Conservation (phyloP, 2,329 filamentous ascomycete species). For the Paramyrothecium roridum region DNA sequence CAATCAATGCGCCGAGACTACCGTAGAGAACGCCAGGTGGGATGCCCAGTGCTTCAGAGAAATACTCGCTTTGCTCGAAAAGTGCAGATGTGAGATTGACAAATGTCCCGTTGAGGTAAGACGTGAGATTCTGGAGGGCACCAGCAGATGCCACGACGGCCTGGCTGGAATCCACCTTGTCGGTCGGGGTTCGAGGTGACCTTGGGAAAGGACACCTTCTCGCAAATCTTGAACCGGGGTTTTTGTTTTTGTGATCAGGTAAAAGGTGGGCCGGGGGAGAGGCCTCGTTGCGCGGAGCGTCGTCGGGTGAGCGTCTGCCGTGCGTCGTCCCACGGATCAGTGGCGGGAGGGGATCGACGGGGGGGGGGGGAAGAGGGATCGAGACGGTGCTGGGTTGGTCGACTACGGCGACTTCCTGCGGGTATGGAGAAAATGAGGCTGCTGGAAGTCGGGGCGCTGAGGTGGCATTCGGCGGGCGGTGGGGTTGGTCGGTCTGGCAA, state of each 20-base stretch:
- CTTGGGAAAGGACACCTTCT: conserved; percentile 30
- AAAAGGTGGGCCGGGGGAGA: not conserved
- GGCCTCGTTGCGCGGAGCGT: not conserved
- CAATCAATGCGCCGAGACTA: conserved; percentile 46
- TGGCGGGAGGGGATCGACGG: not conserved
- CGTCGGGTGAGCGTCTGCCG: too few relatives aligned
- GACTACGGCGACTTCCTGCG: not conserved
- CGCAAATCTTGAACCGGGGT: not conserved
- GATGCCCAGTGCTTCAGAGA: conserved; percentile 48
- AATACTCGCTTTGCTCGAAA: conserved; percentile 47
- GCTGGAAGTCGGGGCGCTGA: not conserved
- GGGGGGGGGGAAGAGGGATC: not conserved
- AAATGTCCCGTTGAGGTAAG: conserved; percentile 53
- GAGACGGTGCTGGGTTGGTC: not conserved
- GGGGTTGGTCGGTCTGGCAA: not conserved
- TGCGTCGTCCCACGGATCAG: not conserved
- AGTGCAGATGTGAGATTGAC: conserved; percentile 45
- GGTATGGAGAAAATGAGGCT: not conserved
- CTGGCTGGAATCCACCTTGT: conserved; percentile 62
- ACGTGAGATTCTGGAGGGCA: conserved; percentile 59
- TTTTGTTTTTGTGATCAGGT: not conserved
- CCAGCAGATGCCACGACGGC: conserved; percentile 58
- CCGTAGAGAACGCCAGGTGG: conserved; percentile 47
- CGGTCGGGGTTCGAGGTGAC: conserved; percentile 32
- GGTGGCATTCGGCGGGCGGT: not conserved